Evolutionary conservation across 768 basidiomycete species (phyloP).

Genomic region (Dioszegia aurantiaca): DNA sequence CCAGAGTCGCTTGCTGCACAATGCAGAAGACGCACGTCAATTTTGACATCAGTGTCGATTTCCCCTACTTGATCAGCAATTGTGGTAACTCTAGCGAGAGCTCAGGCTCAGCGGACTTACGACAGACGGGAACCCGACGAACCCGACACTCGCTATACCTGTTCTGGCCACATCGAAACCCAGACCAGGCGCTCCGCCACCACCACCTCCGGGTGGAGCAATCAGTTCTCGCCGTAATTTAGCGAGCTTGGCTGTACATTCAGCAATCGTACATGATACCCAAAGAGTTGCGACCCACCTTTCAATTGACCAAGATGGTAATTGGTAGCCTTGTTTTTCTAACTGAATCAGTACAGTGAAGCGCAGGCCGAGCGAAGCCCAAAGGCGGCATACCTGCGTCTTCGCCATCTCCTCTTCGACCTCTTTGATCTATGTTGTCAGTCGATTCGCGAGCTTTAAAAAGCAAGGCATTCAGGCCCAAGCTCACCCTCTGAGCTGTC

Average conservation of each 20-base stretch:
- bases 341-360: slow-evolving; percentile 12
- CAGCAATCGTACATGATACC: slow-evolving; percentile 4
- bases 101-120: slow-evolving; percentile 21
- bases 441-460: not conserved
- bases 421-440: slow-evolving; percentile 68
- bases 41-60: slow-evolving; percentile 52
- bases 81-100: no score
- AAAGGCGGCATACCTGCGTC: slow-evolving; percentile 64
- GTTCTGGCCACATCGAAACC: slow-evolving; percentile 99
- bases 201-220: slow-evolving; percentile 62
- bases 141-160: slow-evolving; percentile 74
- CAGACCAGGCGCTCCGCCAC: slow-evolving; percentile 83
- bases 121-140: slow-evolving; percentile 70
- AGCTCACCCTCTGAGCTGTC: slow-evolving; percentile 45
- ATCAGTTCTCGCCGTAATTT: slow-evolving; percentile 95
- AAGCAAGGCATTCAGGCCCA: not conserved
- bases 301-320: slow-evolving; percentile 96
- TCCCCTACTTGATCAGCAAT: slow-evolving; percentile 34
- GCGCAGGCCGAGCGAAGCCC: not conserved
- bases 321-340: slow-evolving; percentile 54
- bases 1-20: not conserved
- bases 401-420: slow-evolving; percentile 68
- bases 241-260: slow-evolving; percentile 74
- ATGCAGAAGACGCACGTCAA: slow-evolving; percentile 40
- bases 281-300: slow-evolving; percentile 30